phyloP scores from a whole-genome alignment of 2,329 filamentous ascomycete species.

The Beauveria varroae region DNA sequence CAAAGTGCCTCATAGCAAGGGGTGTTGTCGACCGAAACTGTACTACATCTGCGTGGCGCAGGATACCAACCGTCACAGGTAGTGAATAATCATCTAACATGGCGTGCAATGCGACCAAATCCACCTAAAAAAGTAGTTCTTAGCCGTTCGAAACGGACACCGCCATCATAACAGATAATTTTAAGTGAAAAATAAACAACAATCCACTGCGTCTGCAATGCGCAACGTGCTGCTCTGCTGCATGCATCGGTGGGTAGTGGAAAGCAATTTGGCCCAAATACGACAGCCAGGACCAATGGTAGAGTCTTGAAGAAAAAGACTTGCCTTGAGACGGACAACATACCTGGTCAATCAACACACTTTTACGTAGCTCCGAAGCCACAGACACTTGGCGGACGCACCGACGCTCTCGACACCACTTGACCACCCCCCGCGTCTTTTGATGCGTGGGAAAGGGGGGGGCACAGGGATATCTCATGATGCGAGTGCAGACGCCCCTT shows the following conservation, averaged over 20 bases:
- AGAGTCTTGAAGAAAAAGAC: too few species aligned
- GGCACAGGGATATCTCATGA: neutral
- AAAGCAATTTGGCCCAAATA: too few species aligned
- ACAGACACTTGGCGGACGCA: slow-evolving; percentile 1
- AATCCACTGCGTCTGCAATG: too few species aligned
- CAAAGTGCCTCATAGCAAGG: neutral
- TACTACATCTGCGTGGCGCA: neutral
- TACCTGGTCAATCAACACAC: neutral
- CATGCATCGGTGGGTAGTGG: too few species aligned
- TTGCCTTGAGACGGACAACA: neutral
- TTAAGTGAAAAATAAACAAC: too few species aligned
- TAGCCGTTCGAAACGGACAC: neutral
- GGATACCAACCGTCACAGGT: neutral
- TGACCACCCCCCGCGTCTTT: neutral
- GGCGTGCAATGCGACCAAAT: neutral
- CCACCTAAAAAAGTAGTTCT: neutral
- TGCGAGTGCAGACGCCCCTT: too few species aligned
- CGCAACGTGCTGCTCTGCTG: too few species aligned
- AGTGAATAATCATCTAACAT: neutral
- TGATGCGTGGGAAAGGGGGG: neutral
- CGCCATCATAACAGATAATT: too few species aligned
- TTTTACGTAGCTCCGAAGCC: neutral
- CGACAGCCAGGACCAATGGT: too few species aligned
- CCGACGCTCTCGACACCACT: neutral
- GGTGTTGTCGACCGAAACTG: neutral